Conservation (phyloP, 345 rosid genomes). For the Clarkia xantiana region DNA sequence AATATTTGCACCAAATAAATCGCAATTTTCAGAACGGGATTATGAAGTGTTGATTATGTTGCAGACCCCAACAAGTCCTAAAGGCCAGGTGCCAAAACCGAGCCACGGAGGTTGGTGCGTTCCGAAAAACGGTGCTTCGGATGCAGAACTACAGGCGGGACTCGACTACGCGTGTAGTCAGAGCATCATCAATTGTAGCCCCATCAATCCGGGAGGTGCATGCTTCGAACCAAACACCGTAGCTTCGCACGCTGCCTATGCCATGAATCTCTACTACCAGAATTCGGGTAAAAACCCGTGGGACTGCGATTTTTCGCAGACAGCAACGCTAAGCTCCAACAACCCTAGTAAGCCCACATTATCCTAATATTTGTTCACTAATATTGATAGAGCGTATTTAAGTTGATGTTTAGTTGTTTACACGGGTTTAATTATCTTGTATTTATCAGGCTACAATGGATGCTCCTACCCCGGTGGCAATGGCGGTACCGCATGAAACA, state of each 20-base stretch:
- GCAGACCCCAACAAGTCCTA: conserved; percentile 12
- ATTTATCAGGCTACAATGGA: neutral
- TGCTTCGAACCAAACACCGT: conserved; percentile 68
- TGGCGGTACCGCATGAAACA: neutral
- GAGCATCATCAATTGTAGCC: conserved; percentile 37
- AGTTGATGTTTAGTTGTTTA: neutral
- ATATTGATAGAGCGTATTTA: neutral
- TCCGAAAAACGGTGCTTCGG: conserved; percentile 35
- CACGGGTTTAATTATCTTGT: neutral
- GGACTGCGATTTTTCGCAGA: conserved; percentile 64
- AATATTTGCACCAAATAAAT: no score
- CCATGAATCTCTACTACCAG: conserved; percentile 75
- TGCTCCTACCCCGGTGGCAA: conserved; percentile 6
- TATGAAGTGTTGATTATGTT: neutral
- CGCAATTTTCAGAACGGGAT: neutral
- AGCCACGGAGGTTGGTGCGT: conserved; percentile 52
- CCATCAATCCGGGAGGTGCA: conserved; percentile 52
- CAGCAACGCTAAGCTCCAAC: conserved; percentile 37
- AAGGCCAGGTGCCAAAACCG: conserved; percentile 10
- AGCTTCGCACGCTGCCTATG: conserved; percentile 56
- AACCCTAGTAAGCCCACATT: conserved; percentile 22
- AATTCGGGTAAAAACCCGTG: conserved; percentile 26
- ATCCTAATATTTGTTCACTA: no score
- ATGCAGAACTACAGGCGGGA: conserved; percentile 49
- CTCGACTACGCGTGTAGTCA: conserved; percentile 67